Conservation (phyloP, 306 rosid genomes). For the Betula pendula region DNA sequence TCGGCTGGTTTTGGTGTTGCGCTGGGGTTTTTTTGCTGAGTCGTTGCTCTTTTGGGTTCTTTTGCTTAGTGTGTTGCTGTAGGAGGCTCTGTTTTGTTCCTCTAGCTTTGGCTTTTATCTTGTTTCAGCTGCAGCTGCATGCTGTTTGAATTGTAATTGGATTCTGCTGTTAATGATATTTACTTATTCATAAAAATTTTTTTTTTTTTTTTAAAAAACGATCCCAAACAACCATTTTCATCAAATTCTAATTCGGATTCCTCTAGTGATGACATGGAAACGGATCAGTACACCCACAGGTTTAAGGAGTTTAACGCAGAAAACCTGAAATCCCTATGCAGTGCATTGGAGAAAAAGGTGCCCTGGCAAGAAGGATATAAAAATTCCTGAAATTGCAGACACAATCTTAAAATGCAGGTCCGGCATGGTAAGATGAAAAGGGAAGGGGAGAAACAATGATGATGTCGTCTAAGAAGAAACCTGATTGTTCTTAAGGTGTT, state of each 20-base stretch:
- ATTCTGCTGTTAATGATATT: too few species aligned
- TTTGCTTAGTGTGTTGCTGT: too few species aligned
- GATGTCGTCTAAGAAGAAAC: slow-evolving; percentile 71
- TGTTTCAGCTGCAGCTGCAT: too few species aligned
- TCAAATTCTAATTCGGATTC: slow-evolving; percentile 61
- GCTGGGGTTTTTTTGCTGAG: too few species aligned
- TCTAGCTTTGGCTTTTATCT: too few species aligned
- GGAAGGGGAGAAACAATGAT: slow-evolving; percentile 30
- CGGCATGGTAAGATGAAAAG: slow-evolving; percentile 65
- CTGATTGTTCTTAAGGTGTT: slow-evolving; percentile 85
- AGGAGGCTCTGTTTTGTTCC: too few species aligned
- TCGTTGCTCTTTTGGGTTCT: too few species aligned
- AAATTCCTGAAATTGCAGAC: slow-evolving; percentile 66
- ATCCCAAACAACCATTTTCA: slow-evolving; percentile 35
- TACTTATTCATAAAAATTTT: too few species aligned
- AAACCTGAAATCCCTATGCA: slow-evolving; percentile 62
- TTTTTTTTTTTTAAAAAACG: too few species aligned
- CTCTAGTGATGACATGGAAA: slow-evolving; percentile 65
- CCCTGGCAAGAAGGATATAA: slow-evolving; percentile 80
- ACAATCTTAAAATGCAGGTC: slow-evolving; percentile 82
- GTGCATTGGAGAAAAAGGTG: slow-evolving; percentile 66
- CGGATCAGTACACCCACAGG: slow-evolving; percentile 43
- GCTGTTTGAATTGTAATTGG: too few species aligned
- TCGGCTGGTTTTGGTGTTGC: too few species aligned
- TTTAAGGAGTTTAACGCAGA: slow-evolving; percentile 71